Evolutionary conservation across 1,139 yeast genomes (phyloP).

Genomic region (Yamadazyma dendronema): DNA sequence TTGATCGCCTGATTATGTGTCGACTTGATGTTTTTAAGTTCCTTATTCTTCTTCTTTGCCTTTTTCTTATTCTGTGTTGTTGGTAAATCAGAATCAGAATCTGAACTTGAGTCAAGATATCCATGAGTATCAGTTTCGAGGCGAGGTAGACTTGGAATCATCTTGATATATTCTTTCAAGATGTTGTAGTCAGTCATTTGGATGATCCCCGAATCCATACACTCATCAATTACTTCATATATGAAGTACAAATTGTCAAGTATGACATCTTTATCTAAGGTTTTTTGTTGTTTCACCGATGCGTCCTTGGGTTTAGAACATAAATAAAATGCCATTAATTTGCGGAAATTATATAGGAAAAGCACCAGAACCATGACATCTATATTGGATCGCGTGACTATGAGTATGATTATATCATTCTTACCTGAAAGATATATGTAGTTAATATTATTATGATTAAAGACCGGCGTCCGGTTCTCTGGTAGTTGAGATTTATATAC

Average conservation of each 20-base stretch:
- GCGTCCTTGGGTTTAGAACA: constrained; percentile 11
- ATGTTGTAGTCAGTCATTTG: constrained; percentile 46
- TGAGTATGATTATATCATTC: constrained; percentile 31
- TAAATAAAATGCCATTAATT: constrained; percentile 31
- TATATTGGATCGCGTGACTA: constrained; percentile 31
- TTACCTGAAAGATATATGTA: constrained; percentile 31
- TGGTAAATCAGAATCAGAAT: constrained; percentile 7
- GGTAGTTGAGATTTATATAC: constrained; percentile 20
- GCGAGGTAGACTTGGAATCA: constrained; percentile 34
- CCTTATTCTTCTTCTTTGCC: constrained; percentile 12
- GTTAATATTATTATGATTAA: constrained; percentile 27
- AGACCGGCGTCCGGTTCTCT: constrained; percentile 31
- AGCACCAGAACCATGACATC: constrained; percentile 44
- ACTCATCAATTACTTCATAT: constrained; percentile 45
- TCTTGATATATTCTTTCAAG: constrained; percentile 44
- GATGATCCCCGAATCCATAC: constrained; percentile 44
- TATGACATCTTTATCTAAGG: constrained; percentile 30
- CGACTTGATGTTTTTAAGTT: constrained; percentile 26
- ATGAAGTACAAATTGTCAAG: constrained; percentile 41
- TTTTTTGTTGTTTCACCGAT: too few species aligned
- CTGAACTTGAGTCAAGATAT: constrained; percentile 3
- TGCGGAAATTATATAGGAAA: constrained; percentile 34
- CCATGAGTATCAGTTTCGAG: constrained; percentile 12
- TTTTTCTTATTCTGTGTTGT: constrained; percentile 7
- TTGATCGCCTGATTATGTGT: constrained; percentile 43